Base-by-base conservation (phyloP, 306 rosid genomes). In the Pueraria montana region DNA sequence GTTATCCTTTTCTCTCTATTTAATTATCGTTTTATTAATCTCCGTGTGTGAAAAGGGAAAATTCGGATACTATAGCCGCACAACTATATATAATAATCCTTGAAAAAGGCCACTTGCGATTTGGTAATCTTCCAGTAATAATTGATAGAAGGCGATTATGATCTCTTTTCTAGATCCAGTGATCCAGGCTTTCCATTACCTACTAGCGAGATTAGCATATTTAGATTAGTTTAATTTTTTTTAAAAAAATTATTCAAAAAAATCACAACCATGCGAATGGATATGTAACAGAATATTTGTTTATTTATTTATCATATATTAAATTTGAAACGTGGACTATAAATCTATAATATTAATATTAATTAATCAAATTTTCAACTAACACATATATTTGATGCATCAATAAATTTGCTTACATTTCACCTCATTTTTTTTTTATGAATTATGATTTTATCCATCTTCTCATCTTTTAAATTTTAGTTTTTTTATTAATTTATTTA, bases 81-180 rank as follows among this genome's bases (percentile, higher is more conserved):
- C 43, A 32, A 50, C 21, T 73, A 46, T 27, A 49, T 65, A 74
- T 69, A 36, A 73, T 63, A 62, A 79, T 66, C 53, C 45, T 24
- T 46, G 21, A 50, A 20, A 11, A 58, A 49, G 16, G 27, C 74
- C 59, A 73, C 79, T 74, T 82, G 79, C 14, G 65, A 67, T 86
- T 58, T 82, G 74, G 46, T 86, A 55, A 86, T 82, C 83, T 77
- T 70, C 13, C 10, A 7, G 55, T 48, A 52, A 73, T 52, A 69
- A 82, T 82, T 79, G 63, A 58, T 64, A 66, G 10, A 20, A 69
- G 20, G 4, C 56, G 12, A 69, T 69, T 43, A 69, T 67, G 30
- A 67, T 67, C 32, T 40, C 17, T 66, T 38, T 66, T 40, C 17
- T 16, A 32, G 71, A 64, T 64, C 24, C 20, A 21, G 12, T 6